phyloP scores from a whole-genome alignment of 2,329 filamentous ascomycete species.

The Clarireedia paspali region DNA sequence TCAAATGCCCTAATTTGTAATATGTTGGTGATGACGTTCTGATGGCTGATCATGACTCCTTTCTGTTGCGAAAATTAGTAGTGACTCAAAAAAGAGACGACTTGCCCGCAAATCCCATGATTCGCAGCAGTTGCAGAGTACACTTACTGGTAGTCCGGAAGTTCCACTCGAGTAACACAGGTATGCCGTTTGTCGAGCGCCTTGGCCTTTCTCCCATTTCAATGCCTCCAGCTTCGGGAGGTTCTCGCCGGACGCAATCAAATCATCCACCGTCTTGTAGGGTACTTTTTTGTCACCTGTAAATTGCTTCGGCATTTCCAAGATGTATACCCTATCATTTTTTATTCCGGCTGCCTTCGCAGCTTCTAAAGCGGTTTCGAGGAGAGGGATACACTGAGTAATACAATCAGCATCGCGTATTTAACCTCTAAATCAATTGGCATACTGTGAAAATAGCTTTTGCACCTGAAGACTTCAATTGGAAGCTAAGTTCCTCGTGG shows the following conservation, averaged over 20 bases:
- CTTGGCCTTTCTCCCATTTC: slow-evolving; percentile 57
- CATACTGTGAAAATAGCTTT: slow-evolving; percentile 67
- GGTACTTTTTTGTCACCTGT: slow-evolving; percentile 40
- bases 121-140: neutral
- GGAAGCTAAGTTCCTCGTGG: slow-evolving; percentile 71
- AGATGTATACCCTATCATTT: slow-evolving; percentile 63
- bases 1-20: slow-evolving; percentile 37
- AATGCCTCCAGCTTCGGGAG: slow-evolving; percentile 47
- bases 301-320: slow-evolving; percentile 55
- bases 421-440: slow-evolving; percentile 34
- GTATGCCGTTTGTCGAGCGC: slow-evolving; percentile 63
- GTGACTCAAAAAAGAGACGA: neutral
- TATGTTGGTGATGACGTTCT: slow-evolving; percentile 73
- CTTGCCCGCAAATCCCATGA: neutral
- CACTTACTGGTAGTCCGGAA: slow-evolving; percentile 52
- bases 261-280: slow-evolving; percentile 67
- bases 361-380: slow-evolving; percentile 59
- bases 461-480: slow-evolving; percentile 70
- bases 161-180: slow-evolving; percentile 56
- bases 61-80: slow-evolving; percentile 39
- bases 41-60: slow-evolving; percentile 80
- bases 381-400: slow-evolving; percentile 49
- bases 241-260: slow-evolving; percentile 53
- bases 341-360: slow-evolving; percentile 62
- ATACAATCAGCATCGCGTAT: neutral